Evolutionary conservation across 2,329 filamentous ascomycete genomes (phyloP), one percentile per base, ranked within the genome.

Genomic region (Calonectria hawksworthii): DNA sequence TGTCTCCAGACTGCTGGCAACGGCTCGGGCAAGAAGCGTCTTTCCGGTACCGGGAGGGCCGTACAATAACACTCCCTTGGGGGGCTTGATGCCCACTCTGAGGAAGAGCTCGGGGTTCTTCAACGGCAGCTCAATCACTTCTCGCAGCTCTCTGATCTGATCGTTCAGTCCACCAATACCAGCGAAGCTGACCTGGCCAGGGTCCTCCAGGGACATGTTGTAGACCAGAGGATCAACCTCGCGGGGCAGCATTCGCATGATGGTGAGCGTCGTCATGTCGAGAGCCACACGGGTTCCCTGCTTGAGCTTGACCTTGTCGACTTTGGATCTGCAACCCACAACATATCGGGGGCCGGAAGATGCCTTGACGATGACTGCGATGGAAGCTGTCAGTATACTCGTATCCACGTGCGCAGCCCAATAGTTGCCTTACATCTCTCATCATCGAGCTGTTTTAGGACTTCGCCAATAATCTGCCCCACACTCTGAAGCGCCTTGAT

Each of bases 401-500:
- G 63, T 71, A 66, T 32, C 21, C 73, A 51, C 52, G 30, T 73
- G 63, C 54, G 38, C 38, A 70, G 28, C 56, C 59, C 68, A 21
- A 63, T 13, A 65, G 61, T 77, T 50, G 70, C 68, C 95, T 86
- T 89, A 98, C 96, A 99, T 93, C 97, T 91, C 90, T 99, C 98
- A 83, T 99, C 97, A 84, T 99, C 97, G 78, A 99, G 91, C 89
- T 99, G 98, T 90, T 99, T 99, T 83, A 99, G 89, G 75, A 99
- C 98, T 88, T 99, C 97, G 82, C 97, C 97, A 86, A 99, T 99
- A 86, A 99, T 99, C 89, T 99, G 97, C 66, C 97, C 97, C 70
- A 99, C 97, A 86, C 97, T 99, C 89, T 99, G 97, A 83, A 99
- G 89, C 79, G 97, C 97, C 90, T 99, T 99, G 90, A 99, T 99